phyloP scores from a whole-genome alignment of 2,329 filamentous ascomycete species.

The Trichoderma simmonsii region DNA sequence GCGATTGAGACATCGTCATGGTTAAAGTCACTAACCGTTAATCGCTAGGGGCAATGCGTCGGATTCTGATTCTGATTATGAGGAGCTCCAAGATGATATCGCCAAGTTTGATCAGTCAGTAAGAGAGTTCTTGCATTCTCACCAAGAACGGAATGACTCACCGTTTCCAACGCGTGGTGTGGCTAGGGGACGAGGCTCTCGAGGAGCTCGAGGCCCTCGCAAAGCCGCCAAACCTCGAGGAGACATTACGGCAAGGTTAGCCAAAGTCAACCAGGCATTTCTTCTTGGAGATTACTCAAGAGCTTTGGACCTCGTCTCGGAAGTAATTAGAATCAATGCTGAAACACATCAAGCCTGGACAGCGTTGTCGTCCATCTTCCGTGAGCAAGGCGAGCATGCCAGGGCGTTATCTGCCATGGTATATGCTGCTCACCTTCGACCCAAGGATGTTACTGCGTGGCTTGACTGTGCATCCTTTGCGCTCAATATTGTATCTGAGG shows the following conservation, averaged over 20 bases:
- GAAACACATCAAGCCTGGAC: constrained; percentile 66
- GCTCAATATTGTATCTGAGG: constrained; percentile 47
- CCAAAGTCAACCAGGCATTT: constrained; percentile 65
- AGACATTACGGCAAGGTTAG: constrained; percentile 67
- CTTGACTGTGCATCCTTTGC: constrained; percentile 57
- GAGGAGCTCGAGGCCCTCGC: constrained; percentile 47
- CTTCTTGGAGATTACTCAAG: constrained; percentile 58
- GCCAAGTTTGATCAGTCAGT: constrained; percentile 43
- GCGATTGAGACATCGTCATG: background rate
- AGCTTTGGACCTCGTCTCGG: constrained; percentile 56
- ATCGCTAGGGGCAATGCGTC: constrained; percentile 30
- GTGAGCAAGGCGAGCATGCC: constrained; percentile 56
- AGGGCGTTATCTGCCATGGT: constrained; percentile 59
- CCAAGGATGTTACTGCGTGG: constrained; percentile 59
- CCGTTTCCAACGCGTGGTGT: constrained; percentile 23
- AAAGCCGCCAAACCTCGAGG: constrained; percentile 65
- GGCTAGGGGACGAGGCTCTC: constrained; percentile 30
- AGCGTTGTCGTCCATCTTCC: constrained; percentile 57
- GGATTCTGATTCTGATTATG: constrained; percentile 44
- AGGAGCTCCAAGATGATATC: constrained; percentile 44
- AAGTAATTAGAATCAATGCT: constrained; percentile 66
- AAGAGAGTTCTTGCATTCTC: constrained; percentile 39
- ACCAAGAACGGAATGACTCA: constrained; percentile 29
- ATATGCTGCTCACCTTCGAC: constrained; percentile 60
- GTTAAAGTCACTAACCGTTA: background rate